Percentiles rank a stretch among this genome's conserved stretches.
Conservation (phyloP, 352 stramenopile species). For the Phytophthora capsici region DNA sequence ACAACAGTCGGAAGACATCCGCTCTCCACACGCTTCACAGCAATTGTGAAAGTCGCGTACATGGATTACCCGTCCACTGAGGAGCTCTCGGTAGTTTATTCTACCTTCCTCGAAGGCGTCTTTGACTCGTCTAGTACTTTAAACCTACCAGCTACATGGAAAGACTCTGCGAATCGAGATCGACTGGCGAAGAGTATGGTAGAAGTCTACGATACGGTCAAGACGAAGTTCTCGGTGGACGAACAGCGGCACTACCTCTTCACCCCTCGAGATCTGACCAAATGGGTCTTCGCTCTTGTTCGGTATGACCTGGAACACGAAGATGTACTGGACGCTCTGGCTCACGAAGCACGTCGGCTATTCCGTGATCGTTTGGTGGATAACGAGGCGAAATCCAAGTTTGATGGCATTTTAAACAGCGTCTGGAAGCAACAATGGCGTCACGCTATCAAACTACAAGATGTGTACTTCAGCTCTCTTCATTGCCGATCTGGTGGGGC, state of each 20-base stretch:
- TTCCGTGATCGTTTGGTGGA: conserved; percentile 94
- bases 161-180: conserved; percentile 66
- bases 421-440: conserved; percentile 89
- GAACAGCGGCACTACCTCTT: conserved; percentile 96
- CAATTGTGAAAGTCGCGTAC: conserved; percentile 92
- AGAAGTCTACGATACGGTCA: conserved; percentile 90
- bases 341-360: conserved; percentile 88
- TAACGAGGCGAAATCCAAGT: conserved; percentile 70
- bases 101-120: conserved; percentile 85
- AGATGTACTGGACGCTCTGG: conserved; percentile 91
- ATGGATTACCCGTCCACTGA: conserved; percentile 93
- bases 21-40: conserved; percentile 94
- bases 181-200: conserved; percentile 91
- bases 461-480: conserved; percentile 90
- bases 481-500: conserved; percentile 42
- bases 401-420: conserved; percentile 86
- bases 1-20: conserved; percentile 93
- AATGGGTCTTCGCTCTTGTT: conserved; percentile 90
- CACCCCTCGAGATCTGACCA: conserved; percentile 92
- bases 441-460: conserved; percentile 75
- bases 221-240: conserved; percentile 92
- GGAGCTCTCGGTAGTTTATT: conserved; percentile 92
- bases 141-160: conserved; percentile 54
- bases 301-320: conserved; percentile 92
- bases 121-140: conserved; percentile 53